These are phyloP conservation scores for Chaetoscypha palmicola DNA, from an alignment of 2,329 filamentous ascomycete genomes.

Conservation along the genomic window DNA sequence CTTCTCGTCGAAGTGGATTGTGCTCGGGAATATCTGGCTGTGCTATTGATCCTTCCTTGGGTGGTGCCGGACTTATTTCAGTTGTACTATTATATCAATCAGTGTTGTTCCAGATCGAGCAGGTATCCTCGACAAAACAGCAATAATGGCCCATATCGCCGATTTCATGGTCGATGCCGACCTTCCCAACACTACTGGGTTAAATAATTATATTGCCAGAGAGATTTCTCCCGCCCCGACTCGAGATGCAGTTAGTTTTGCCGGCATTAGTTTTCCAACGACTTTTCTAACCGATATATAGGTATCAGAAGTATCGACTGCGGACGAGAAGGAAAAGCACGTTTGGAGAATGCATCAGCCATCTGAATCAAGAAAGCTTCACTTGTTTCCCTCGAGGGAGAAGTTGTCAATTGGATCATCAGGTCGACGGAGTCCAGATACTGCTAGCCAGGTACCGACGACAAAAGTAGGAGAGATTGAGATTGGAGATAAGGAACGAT, in stretches of 20 bases:
- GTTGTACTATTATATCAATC: conserved; percentile 9
- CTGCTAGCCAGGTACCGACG: conserved; percentile 34
- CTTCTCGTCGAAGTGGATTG: conserved; percentile 14
- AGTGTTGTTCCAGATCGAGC: conserved; percentile 14
- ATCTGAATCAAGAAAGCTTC: conserved; percentile 48
- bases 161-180: conserved; percentile 44
- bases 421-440: conserved; percentile 41
- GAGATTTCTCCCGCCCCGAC: conserved; percentile 39
- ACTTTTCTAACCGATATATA: conserved; percentile 19
- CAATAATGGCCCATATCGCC: conserved; percentile 57
- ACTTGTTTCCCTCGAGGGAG: conserved; percentile 50
- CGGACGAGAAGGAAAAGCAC: conserved; percentile 39
- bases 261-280: neutral
- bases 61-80: conserved; percentile 4
- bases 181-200: conserved; percentile 25
- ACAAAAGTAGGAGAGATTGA: conserved; percentile 24
- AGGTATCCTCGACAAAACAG: conserved; percentile 15
- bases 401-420: conserved; percentile 30
- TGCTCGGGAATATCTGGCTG: conserved; percentile 16
- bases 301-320: conserved; percentile 8
- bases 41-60: conserved; percentile 11
- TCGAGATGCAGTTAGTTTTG: conserved; percentile 29
- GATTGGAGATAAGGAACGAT: conserved; percentile 33
- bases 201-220: conserved; percentile 45
- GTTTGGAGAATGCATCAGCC: conserved; percentile 54